Evolutionary conservation across 352 stramenopile species (phyloP).

Genomic region (Pythium phragmitis): DNA sequence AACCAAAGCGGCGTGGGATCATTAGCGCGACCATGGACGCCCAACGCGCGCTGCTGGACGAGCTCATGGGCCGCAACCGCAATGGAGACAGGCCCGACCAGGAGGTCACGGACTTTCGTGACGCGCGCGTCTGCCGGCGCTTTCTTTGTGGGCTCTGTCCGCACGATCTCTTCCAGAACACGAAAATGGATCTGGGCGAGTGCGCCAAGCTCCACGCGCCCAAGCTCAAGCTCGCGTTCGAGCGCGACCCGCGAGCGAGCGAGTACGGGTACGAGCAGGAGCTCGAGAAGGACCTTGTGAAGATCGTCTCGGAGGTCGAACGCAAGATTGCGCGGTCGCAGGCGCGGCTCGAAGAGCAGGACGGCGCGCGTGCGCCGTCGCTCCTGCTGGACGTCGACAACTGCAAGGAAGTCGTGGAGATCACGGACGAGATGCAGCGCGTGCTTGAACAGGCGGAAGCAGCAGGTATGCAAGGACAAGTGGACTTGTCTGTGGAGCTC

Average conservation of each 20-base stretch:
- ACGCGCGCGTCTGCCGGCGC: slow-evolving; percentile 75
- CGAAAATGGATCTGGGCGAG: slow-evolving; percentile 81
- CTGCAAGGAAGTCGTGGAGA: slow-evolving; percentile 65
- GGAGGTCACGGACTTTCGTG: slow-evolving; percentile 68
- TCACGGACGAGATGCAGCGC: slow-evolving; percentile 74
- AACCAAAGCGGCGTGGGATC: no score
- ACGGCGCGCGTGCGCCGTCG: slow-evolving; percentile 41
- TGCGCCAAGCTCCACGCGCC: slow-evolving; percentile 74
- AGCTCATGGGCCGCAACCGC: slow-evolving; percentile 91
- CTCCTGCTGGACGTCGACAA: slow-evolving; percentile 47
- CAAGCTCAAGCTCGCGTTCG: slow-evolving; percentile 61
- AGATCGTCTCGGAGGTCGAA: slow-evolving; percentile 70
- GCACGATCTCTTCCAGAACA: slow-evolving; percentile 90
- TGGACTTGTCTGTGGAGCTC: slow-evolving; percentile 54
- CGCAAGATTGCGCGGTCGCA: slow-evolving; percentile 78
- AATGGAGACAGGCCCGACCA: slow-evolving; percentile 85
- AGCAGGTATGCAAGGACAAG: slow-evolving; percentile 54
- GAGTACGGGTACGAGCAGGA: slow-evolving; percentile 74
- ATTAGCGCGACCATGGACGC: slow-evolving; percentile 52
- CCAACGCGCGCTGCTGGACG: slow-evolving; percentile 85
- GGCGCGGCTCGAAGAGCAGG: slow-evolving; percentile 67
- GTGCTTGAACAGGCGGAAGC: slow-evolving; percentile 57
- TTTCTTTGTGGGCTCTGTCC: slow-evolving; percentile 84
- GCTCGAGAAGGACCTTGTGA: slow-evolving; percentile 62
- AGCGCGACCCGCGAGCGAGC: slow-evolving; percentile 30